Evolutionary conservation across 2,329 filamentous ascomycete genomes (phyloP).

Genomic region (Mycocentrospora acerina): DNA sequence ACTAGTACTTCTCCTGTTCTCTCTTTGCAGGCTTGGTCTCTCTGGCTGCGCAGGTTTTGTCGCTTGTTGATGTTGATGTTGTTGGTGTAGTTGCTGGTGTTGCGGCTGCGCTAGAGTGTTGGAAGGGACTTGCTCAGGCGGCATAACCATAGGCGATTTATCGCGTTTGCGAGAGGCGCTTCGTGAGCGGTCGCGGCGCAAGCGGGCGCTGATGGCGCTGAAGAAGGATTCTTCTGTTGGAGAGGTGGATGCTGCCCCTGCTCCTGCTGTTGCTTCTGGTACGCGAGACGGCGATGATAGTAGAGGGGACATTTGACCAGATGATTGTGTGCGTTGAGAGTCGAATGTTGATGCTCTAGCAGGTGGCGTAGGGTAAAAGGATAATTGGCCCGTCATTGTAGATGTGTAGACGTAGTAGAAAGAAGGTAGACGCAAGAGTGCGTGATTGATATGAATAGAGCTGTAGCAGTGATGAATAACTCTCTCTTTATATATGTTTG

Average conservation of each 20-base stretch:
- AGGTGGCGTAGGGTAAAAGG: constrained; percentile 33
- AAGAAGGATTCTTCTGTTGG: constrained; percentile 39
- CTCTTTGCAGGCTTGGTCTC: constrained; percentile 25
- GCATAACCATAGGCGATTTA: constrained; percentile 34
- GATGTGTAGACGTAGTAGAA: constrained; percentile 3
- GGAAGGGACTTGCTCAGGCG: constrained; percentile 24
- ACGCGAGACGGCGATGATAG: constrained; percentile 23
- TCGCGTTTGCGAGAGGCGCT: constrained; percentile 36
- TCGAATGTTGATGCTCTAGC: constrained; percentile 31
- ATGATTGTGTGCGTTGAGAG: constrained; percentile 29
- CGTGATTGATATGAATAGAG: constrained; percentile 5
- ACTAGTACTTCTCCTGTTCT: constrained; percentile 28
- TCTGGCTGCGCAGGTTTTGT: constrained; percentile 20
- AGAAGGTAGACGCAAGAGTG: no score
- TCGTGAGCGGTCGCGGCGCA: constrained; percentile 36
- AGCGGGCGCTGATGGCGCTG: constrained; percentile 35
- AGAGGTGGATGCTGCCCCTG: constrained; percentile 15
- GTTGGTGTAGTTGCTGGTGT: constrained; percentile 17
- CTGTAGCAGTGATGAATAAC: constrained; percentile 3
- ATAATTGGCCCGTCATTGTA: constrained; percentile 22
- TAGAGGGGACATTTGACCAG: constrained; percentile 25
- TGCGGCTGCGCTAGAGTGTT: no score
- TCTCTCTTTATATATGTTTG: no score
- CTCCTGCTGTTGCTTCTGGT: no score
- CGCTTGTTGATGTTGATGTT: constrained; percentile 7